Percentiles rank a stretch among this genome's conserved stretches.
phyloP scores from a whole-genome alignment of 345 rosid genomes.

The Euphorbia tirucalli region DNA sequence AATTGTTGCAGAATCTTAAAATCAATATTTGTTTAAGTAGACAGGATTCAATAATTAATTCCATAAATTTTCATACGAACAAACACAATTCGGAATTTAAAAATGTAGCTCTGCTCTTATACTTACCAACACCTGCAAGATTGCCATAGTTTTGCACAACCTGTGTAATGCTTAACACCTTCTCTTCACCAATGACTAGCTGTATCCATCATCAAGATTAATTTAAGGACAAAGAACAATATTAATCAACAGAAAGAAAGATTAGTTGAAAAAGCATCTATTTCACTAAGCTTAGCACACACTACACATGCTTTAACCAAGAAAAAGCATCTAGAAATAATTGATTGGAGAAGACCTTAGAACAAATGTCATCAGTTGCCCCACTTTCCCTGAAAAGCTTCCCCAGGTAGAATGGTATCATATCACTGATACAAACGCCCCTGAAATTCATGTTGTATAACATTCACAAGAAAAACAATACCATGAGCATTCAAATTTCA shows the following conservation, averaged over 20 bases:
- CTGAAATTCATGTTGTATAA: constrained; percentile 32
- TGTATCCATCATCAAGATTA: constrained; percentile 33
- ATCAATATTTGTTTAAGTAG: not conserved
- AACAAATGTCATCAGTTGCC: constrained; percentile 67
- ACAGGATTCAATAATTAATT: not conserved
- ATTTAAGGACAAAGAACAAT: constrained; percentile 3
- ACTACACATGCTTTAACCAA: constrained; percentile 3
- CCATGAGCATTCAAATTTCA: not conserved
- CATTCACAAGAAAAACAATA: constrained; percentile 19
- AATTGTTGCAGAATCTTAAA: not conserved
- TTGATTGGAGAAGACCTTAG: constrained; percentile 55
- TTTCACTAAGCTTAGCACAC: not conserved
- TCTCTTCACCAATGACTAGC: constrained; percentile 79
- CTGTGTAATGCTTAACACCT: constrained; percentile 47
- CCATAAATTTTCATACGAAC: not conserved
- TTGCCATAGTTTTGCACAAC: constrained; percentile 71
- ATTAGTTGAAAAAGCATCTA: not conserved
- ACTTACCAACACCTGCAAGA: constrained; percentile 77
- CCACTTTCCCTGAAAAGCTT: constrained; percentile 69
- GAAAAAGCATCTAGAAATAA: constrained; percentile 17
- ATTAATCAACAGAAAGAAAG: constrained; percentile 6
- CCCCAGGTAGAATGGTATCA: constrained; percentile 92
- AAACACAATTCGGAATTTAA: not conserved
- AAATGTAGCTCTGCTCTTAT: constrained; percentile 2
- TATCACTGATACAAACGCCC: constrained; percentile 92